Evolutionary conservation across 1,139 yeast species (phyloP), one percentile per base, ranked within the genome.

Genomic region (Magnusiomyces fungicola): DNA sequence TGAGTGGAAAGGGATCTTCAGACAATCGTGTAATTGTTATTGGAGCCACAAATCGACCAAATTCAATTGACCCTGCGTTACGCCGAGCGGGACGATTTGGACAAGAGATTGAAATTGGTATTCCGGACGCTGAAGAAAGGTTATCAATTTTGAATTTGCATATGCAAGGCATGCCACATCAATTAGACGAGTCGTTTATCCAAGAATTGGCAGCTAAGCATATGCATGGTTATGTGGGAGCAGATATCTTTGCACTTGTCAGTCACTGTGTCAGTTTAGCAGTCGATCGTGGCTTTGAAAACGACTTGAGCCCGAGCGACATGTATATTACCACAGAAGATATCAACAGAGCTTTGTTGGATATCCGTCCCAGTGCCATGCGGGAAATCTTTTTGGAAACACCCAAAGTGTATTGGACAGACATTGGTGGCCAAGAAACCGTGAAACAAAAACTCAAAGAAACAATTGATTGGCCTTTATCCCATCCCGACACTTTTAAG

Each of bases 41-140:
- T 19, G 96, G 90, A 38, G 90, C 90, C 43, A 92, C 98, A 46
- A 94, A 94, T 72, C 82, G 98, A 72, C 98, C 98, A 62, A 92
- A 94, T 74, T 87, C 97, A 21, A 90, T 92, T 63, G 99, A 92
- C 68, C 97, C 98, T 40, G 98, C 99, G 32, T 77, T 92, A 63
- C 85, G 98, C 75, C 84, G 99, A 74, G 90, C 90, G 60, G 99
- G 99, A 67, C 85, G 99, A 74, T 92, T 94, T 66, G 99, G 94
- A 69, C 84, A 97, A 72, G 99, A 92, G 73, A 97, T 92, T 58
- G 97, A 92, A 69, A 85, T 92, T 63, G 97, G 97, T 66, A 94
- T 92, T 58, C 98, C 98, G 43, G 97, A 92, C 71, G 96, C 92
- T 47, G 83, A 84, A 53, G 97, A 96, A 57, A 83, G 98, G 70